These are phyloP conservation scores for Ramaria rubella DNA, from an alignment of 768 basidiomycete species.

Conservation along the genomic window DNA sequence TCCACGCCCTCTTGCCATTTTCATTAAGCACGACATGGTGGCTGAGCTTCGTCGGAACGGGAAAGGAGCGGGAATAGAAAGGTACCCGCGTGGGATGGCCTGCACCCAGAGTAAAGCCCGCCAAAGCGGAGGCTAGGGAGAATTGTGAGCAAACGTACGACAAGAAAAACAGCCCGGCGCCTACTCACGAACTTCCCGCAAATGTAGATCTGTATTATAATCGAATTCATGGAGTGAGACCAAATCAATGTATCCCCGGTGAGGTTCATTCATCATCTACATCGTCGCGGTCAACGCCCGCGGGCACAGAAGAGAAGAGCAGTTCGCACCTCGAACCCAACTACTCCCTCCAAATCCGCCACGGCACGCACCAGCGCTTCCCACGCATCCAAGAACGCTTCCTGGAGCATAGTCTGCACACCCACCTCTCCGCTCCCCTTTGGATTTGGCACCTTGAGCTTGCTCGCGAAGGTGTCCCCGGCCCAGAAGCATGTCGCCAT, in stretches of 20 bases:
- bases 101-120: slow-evolving; percentile 89
- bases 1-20: slow-evolving; percentile 59
- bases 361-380: slow-evolving; percentile 59
- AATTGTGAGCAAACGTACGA: not conserved
- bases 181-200: slow-evolving; percentile 66
- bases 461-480: slow-evolving; percentile 79
- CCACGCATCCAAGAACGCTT: slow-evolving; percentile 73
- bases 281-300: not conserved
- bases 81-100: slow-evolving; percentile 79
- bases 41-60: slow-evolving; percentile 71
- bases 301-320: not conserved
- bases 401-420: slow-evolving; percentile 79
- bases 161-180: not conserved
- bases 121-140: slow-evolving; percentile 65
- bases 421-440: slow-evolving; percentile 42
- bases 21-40: slow-evolving; percentile 55
- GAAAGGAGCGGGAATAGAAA: slow-evolving; percentile 80
- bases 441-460: slow-evolving; percentile 48
- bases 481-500: slow-evolving; percentile 96
- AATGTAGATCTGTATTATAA: slow-evolving; percentile 92
- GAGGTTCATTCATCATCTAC: slow-evolving; percentile 92
- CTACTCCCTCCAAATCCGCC: slow-evolving; percentile 67
- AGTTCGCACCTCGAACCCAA: slow-evolving; percentile 83
- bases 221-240: slow-evolving; percentile 79
- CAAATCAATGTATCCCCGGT: slow-evolving; percentile 84